These are phyloP conservation scores for Gloeopeniophorella convolvens DNA, from an alignment of 768 basidiomycete genomes.

Conservation along the genomic window DNA sequence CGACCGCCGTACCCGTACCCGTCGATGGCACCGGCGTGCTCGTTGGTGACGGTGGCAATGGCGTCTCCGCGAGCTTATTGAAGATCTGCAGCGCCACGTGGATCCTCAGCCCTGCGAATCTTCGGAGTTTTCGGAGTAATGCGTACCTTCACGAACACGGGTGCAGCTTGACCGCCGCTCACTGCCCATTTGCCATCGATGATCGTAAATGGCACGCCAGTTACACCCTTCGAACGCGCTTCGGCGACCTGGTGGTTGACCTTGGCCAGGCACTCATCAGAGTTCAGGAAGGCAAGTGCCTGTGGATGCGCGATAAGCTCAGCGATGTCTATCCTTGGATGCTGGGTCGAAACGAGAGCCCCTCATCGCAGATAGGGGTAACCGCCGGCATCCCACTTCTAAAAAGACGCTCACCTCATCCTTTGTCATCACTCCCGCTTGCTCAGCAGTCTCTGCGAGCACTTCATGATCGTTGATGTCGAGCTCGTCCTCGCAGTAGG, in stretches of 20 bases:
- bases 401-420: slow-evolving; percentile 43
- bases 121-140: not conserved
- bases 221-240: slow-evolving; percentile 60
- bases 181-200: slow-evolving; percentile 76
- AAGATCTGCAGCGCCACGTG: slow-evolving; percentile 14
- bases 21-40: slow-evolving; percentile 11
- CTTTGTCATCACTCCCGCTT: slow-evolving; percentile 49
- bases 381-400: slow-evolving; percentile 7
- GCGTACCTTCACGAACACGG: slow-evolving; percentile 61
- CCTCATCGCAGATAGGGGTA: slow-evolving; percentile 10
- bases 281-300: slow-evolving; percentile 58
- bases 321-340: not conserved
- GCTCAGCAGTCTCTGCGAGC: slow-evolving; percentile 53
- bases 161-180: slow-evolving; percentile 65
- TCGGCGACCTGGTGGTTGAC: slow-evolving; percentile 56
- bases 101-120: not conserved
- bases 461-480: slow-evolving; percentile 56
- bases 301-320: slow-evolving; percentile 23
- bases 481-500: slow-evolving; percentile 55
- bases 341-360: not conserved
- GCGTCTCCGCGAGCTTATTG: slow-evolving; percentile 16
- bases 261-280: slow-evolving; percentile 58
- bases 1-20: slow-evolving; percentile 13
- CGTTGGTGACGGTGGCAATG: slow-evolving; percentile 8
- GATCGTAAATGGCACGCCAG: slow-evolving; percentile 74